A percentile compares a stretch with the other conserved stretches of the same genome.
Evolutionary conservation across 1,284 basidiomycete genomes (phyloP).

Genomic region (Cryptococcus deneoformans): DNA sequence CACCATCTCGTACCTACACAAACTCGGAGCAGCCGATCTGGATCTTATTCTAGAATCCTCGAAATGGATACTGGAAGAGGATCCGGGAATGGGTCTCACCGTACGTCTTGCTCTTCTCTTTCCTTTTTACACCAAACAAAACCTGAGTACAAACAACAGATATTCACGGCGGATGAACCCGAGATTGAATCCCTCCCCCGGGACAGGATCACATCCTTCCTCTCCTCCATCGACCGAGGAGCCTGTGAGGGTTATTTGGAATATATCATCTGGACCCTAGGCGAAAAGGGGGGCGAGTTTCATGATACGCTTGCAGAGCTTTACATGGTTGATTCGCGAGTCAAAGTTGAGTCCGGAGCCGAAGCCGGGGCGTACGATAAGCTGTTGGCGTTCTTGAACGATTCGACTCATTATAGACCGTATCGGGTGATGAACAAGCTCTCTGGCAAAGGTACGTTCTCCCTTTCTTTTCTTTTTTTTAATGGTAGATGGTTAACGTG

Average conservation of each 20-base stretch:
- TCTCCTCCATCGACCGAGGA: slow-evolving; percentile 66
- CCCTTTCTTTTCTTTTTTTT: neutral
- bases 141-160: slow-evolving; percentile 53
- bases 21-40: slow-evolving; percentile 76
- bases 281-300: slow-evolving; percentile 66
- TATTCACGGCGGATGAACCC: slow-evolving; percentile 82
- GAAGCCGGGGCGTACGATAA: no score
- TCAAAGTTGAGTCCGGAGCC: slow-evolving; percentile 31
- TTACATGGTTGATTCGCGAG: slow-evolving; percentile 62
- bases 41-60: slow-evolving; percentile 74
- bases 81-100: slow-evolving; percentile 57
- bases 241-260: slow-evolving; percentile 81
- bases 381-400: slow-evolving; percentile 72
- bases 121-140: neutral
- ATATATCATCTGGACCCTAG: slow-evolving; percentile 70
- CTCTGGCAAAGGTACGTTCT: slow-evolving; percentile 63
- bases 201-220: slow-evolving; percentile 67
- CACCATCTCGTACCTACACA: slow-evolving; percentile 86
- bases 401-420: slow-evolving; percentile 67
- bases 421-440: slow-evolving; percentile 76
- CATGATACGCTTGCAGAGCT: slow-evolving; percentile 87
- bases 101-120: neutral
- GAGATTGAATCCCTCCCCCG: slow-evolving; percentile 80
- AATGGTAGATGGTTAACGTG: neutral
- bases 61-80: slow-evolving; percentile 77